phyloP scores from a whole-genome alignment of 75 land plant genomes.

The Sequoia sempervirens region DNA sequence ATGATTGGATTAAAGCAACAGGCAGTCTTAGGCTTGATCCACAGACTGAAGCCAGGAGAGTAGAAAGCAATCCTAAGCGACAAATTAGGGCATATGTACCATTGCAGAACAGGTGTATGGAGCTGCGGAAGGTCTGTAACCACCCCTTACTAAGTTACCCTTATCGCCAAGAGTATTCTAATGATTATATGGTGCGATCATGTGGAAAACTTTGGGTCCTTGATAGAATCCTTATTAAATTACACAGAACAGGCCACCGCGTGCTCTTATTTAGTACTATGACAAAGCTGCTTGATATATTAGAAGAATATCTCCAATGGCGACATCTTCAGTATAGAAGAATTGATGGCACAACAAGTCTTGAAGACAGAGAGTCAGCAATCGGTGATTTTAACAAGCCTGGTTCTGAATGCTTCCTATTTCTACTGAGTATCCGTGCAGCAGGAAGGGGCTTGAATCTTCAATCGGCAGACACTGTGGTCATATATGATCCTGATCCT shows the following conservation, averaged over 20 bases:
- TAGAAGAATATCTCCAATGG: slow-evolving; percentile 98
- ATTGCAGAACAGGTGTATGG: slow-evolving; percentile 96
- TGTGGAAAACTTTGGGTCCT: slow-evolving; percentile 98
- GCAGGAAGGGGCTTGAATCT: slow-evolving; percentile 98
- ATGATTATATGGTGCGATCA: slow-evolving; percentile 73
- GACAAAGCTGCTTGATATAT: slow-evolving; percentile 95
- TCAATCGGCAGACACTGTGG: slow-evolving; percentile 97
- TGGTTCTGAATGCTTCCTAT: slow-evolving; percentile 88
- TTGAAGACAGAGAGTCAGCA: slow-evolving; percentile 95
- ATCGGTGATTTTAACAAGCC: slow-evolving; percentile 94
- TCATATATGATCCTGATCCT: slow-evolving; percentile 99
- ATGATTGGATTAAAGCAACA: slow-evolving; percentile 98
- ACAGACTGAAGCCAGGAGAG: slow-evolving; percentile 70
- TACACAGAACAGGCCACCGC: slow-evolving; percentile 90
- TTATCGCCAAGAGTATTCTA: slow-evolving; percentile 57
- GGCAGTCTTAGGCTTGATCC: slow-evolving; percentile 95
- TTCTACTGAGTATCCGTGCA: slow-evolving; percentile 97
- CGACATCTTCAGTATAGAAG: slow-evolving; percentile 77
- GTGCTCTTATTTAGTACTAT: slow-evolving; percentile 98
- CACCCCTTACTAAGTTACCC: slow-evolving; percentile 95
- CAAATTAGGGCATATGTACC: slow-evolving; percentile 81
- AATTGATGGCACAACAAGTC: slow-evolving; percentile 95
- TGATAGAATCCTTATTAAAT: slow-evolving; percentile 90
- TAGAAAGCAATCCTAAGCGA: slow-evolving; percentile 61
- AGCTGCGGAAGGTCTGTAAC: slow-evolving; percentile 93